These are phyloP conservation scores for Erysimum cheiranthoides DNA, from an alignment of 345 rosid species.

Conservation along the genomic window DNA sequence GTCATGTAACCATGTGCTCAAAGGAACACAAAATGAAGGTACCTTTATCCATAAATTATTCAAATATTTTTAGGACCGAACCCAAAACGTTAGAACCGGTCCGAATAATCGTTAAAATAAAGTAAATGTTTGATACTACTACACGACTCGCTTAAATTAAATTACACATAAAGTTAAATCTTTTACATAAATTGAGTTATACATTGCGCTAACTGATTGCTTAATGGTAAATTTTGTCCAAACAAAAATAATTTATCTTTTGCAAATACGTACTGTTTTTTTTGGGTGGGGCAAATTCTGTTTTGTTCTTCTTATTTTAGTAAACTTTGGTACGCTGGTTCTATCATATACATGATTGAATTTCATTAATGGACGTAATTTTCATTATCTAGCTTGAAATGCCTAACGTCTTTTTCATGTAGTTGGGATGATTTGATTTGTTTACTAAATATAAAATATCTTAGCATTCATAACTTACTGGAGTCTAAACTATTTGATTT, in stretches of 20 bases:
- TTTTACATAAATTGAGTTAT: background rate
- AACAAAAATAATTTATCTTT: background rate
- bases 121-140: no score
- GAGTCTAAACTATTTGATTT: background rate
- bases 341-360: slow-evolving; percentile 2
- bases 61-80: no score
- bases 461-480: background rate
- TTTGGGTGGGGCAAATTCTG: no score
- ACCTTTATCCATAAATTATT: no score
- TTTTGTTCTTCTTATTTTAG: background rate
- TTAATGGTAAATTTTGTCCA: background rate
- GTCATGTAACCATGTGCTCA: background rate
- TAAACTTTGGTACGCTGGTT: background rate
- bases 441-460: background rate
- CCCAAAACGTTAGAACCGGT: no score
- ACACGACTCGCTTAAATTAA: background rate
- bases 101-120: no score
- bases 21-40: no score
- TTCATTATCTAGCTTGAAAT: background rate
- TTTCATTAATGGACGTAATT: background rate
- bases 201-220: background rate
- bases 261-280: no score
- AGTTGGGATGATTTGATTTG: slow-evolving; percentile 16
- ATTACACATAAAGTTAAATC: background rate
- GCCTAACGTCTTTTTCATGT: slow-evolving; percentile 19